Evolutionary conservation across 768 basidiomycete genomes (phyloP), one percentile per base, ranked within the genome.

Genomic region (Naganishia vaughanmartiniae): DNA sequence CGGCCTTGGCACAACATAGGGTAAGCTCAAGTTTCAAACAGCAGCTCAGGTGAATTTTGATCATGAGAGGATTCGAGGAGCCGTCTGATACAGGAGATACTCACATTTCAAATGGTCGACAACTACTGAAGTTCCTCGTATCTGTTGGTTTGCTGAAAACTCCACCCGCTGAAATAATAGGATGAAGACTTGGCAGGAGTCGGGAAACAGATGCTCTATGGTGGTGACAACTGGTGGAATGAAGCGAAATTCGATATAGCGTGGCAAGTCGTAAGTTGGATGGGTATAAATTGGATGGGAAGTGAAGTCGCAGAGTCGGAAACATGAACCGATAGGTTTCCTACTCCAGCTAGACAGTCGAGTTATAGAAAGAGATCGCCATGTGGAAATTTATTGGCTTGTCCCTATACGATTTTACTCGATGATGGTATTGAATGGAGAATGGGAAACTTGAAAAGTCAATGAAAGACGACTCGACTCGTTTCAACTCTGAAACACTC

Each of bases 401-500:
- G 4, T 21, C 17, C 21, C 14, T 21, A 15, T 21, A 46, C 46
- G 5, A 12, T 12, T 12, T 36, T 5, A 12, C 36, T 36, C 36
- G 42, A 9, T 11, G 42, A 15, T 9, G 42, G 2, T 7, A 15
- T 7, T 42, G 2, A 42, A 42, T 42, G 42, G 42, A 5, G 36
- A 36, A 5, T 5, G 5, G 36, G 12, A 36, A 36, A 36, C 36
- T 36, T 36, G 36, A 12, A 36, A 36, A 36, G 5, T 36, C 12
- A 12, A 36, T 36, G 36, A 12, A 51, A 51, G n/a, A 51, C n/a
- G 48, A 51, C 48, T 4, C 34, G 48, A 51, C 48, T 51, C 48
- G 48, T 51, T 51, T 51, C 48, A 51, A 51, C 24, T 51, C 48
- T 51, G 48, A 51, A 51, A 51, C 48, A 42, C 42, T 11, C 34